phyloP scores from a whole-genome alignment of 495 filamentous ascomycete species.

The Aspergillus egyptiacus region DNA sequence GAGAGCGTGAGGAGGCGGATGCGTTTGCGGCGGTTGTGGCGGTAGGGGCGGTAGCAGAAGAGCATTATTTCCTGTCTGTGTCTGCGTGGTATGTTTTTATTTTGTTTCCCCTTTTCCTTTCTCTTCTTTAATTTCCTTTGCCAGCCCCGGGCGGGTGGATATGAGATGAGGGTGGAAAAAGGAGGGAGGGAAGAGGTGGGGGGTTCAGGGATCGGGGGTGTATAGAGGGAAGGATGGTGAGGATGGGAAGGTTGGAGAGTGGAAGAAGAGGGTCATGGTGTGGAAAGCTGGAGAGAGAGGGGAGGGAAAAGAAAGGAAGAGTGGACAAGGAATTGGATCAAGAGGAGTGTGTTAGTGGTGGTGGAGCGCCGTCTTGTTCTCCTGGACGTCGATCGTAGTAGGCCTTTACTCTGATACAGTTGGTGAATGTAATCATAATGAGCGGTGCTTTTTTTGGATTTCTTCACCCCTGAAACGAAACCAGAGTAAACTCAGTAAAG shows the following conservation, averaged over 20 bases:
- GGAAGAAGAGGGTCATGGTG: conserved; percentile 6
- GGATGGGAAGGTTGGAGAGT: background rate
- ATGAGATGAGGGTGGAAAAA: background rate
- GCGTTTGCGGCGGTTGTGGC: conserved; percentile 30
- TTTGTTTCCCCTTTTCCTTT: conserved; percentile 1
- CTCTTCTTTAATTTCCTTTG: background rate
- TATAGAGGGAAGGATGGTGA: background rate
- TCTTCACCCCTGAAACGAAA: conserved; percentile 4
- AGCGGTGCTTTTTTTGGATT: background rate
- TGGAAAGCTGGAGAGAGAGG: background rate
- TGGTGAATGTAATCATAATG: no score
- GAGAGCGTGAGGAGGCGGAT: conserved; percentile 46
- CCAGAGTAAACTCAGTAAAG: background rate
- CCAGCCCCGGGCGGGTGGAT: no score
- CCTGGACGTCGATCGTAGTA: background rate
- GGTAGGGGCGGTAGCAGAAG: conserved; percentile 34
- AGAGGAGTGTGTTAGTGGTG: no score
- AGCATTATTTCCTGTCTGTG: conserved; percentile 20
- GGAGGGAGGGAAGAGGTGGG: no score
- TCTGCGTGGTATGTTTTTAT: background rate
- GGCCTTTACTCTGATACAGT: no score
- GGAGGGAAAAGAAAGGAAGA: background rate
- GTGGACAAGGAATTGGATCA: background rate
- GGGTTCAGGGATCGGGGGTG: background rate
- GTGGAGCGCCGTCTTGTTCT: conserved; percentile 6